Conservation (phyloP, 257 asterid species). For the Nicotiana noctiflora region DNA sequence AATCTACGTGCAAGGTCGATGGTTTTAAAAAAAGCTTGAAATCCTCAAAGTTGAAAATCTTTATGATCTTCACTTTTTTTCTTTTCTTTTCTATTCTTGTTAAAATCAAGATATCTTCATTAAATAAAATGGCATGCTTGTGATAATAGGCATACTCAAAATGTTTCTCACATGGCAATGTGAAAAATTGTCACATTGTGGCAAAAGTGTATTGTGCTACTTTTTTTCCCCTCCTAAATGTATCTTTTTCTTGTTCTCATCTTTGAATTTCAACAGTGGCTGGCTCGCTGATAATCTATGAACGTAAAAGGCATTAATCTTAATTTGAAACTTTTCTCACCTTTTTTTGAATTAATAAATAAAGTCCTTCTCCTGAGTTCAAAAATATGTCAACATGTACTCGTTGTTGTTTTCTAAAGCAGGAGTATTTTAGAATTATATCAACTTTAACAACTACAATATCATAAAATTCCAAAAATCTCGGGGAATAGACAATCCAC, state of each 20-base stretch:
- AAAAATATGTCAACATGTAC: not conserved
- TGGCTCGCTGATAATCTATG: not conserved
- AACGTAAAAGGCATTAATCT: not conserved
- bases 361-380: no score
- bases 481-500: not conserved
- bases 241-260: not conserved
- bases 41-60: not conserved
- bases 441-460: not conserved
- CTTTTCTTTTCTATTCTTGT: not conserved
- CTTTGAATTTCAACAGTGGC: conserved; percentile 4
- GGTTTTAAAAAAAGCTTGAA: conserved; percentile 44
- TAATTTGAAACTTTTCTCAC: not conserved
- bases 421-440: not conserved
- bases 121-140: not conserved
- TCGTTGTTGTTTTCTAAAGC: not conserved
- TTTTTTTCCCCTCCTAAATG: not conserved
- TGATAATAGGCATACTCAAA: not conserved
- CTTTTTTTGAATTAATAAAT: not conserved
- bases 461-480: not conserved
- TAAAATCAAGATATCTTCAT: not conserved
- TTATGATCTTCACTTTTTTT: not conserved
- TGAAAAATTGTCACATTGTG: not conserved
- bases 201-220: not conserved
- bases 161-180: not conserved
- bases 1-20: conserved; percentile 63